Percentiles rank a stretch among this genome's conserved stretches.
Conservation (phyloP, 2,329 filamentous ascomycete genomes). For the Exophiala aquamarina region DNA sequence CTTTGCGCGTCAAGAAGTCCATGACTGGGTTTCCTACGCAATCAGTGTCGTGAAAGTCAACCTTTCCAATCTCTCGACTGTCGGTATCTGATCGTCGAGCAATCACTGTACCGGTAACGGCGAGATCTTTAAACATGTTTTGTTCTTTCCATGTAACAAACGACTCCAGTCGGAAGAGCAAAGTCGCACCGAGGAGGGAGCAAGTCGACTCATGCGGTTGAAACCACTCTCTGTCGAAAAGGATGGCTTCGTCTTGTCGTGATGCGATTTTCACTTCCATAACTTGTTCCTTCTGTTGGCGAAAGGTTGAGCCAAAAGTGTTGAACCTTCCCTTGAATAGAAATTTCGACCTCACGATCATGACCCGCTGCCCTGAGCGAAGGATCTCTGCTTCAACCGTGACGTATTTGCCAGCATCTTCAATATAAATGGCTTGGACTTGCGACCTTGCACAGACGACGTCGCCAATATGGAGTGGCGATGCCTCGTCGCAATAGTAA, state of each 20-base stretch:
- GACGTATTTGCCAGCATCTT: slow-evolving; percentile 7
- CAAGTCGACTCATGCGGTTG: neutral
- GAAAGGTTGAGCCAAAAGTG: slow-evolving; percentile 7
- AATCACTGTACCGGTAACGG: slow-evolving; percentile 5
- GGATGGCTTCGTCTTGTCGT: slow-evolving; percentile 4
- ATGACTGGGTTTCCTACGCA: slow-evolving; percentile 28
- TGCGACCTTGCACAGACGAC: neutral
- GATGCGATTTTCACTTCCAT: neutral
- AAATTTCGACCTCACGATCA: slow-evolving; percentile 6
- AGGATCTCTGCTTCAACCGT: slow-evolving; percentile 5
- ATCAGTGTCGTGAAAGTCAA: slow-evolving; percentile 2
- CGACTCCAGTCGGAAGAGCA: slow-evolving; percentile 9
- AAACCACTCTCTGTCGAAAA: slow-evolving; percentile 9
- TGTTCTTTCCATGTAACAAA: neutral
- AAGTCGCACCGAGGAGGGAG: slow-evolving; percentile 3
- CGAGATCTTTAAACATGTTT: neutral
- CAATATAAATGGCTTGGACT: slow-evolving; percentile 6
- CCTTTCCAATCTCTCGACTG: slow-evolving; percentile 2
- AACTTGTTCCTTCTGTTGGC: slow-evolving; percentile 1
- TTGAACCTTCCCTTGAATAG: slow-evolving; percentile 10
- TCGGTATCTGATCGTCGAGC: neutral
- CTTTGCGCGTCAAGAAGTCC: slow-evolving; percentile 27
- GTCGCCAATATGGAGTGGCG: slow-evolving; percentile 9
- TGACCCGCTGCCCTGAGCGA: slow-evolving; percentile 4
- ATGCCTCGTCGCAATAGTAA: neutral